Percentiles rank a stretch among this genome's conserved stretches.
Evolutionary conservation across 2,329 filamentous ascomycete genomes (phyloP).

Genomic region (Cladosporium sp.): DNA sequence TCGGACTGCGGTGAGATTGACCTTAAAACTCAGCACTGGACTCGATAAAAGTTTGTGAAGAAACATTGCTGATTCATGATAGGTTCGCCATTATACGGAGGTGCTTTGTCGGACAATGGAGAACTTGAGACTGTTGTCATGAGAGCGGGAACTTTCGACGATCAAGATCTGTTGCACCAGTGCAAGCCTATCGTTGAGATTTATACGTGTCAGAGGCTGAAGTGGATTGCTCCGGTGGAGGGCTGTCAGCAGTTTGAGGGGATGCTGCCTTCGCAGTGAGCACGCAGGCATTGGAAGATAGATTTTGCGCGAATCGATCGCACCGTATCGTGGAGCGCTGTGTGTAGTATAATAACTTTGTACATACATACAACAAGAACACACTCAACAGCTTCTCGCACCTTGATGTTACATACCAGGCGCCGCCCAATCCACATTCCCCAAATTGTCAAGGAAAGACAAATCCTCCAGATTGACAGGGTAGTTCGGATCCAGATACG

Average conservation of each 20-base stretch:
- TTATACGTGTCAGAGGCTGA: neutral
- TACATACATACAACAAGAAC: neutral
- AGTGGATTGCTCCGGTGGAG: conserved; percentile 2
- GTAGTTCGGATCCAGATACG: conserved; percentile 37
- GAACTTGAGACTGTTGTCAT: neutral
- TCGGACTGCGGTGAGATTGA: conserved; percentile 2
- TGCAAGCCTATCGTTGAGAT: conserved; percentile 8
- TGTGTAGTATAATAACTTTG: neutral
- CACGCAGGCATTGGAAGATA: neutral
- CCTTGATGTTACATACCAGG: neutral
- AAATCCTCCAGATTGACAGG: conserved; percentile 37
- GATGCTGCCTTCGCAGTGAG: conserved; percentile 8
- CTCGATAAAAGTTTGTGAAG: neutral
- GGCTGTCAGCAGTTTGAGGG: conserved; percentile 13
- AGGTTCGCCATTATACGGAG: conserved; percentile 8
- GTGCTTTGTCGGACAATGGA: neutral
- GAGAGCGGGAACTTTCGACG: conserved; percentile 9
- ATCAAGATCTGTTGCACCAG: neutral
- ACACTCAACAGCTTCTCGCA: neutral
- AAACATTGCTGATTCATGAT: neutral
- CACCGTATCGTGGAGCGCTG: neutral
- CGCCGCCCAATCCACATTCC: conserved; percentile 12
- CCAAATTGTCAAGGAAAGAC: conserved; percentile 32
- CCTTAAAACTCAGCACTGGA: too few relatives aligned
- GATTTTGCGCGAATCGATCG: neutral